These are phyloP conservation scores for Neurospora sp. DNA, from an alignment of 495 filamentous ascomycete species.

Conservation along the genomic window DNA sequence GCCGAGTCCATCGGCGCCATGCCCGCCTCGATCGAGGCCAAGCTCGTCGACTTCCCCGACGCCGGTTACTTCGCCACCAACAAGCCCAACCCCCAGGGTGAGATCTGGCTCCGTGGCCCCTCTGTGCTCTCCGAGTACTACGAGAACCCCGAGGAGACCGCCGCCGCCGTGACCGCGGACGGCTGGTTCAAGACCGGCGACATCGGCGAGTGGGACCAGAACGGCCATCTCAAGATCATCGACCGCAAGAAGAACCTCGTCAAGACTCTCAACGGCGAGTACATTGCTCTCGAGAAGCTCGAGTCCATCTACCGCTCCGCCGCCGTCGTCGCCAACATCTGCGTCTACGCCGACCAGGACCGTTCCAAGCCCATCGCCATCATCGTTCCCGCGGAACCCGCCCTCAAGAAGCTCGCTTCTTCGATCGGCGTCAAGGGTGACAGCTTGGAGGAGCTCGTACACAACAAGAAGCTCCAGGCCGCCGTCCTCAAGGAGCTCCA, in stretches of 20 bases:
- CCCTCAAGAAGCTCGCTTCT: conserved; percentile 73
- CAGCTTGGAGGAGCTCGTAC: conserved; percentile 66
- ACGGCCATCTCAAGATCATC: conserved; percentile 79
- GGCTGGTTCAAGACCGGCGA: conserved; percentile 97
- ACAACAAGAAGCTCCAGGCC: conserved; percentile 69
- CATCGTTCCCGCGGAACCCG: conserved; percentile 80
- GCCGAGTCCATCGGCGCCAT: conserved; percentile 70
- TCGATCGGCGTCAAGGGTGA: conserved; percentile 62
- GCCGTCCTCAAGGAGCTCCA: conserved; percentile 80
- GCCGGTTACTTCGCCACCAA: conserved; percentile 83
- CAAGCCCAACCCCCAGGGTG: conserved; percentile 81
- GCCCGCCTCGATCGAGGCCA: conserved; percentile 75
- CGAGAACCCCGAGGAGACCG: conserved; percentile 75
- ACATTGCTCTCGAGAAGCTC: conserved; percentile 97
- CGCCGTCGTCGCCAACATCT: conserved; percentile 85
- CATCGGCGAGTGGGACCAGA: conserved; percentile 78
- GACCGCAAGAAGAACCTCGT: conserved; percentile 98
- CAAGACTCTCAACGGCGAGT: conserved; percentile 93
- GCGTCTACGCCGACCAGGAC: conserved; percentile 74
- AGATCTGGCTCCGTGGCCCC: conserved; percentile 83
- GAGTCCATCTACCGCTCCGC: conserved; percentile 88
- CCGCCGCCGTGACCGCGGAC: conserved; percentile 59
- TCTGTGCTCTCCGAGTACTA: conserved; percentile 67
- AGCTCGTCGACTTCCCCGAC: conserved; percentile 91
- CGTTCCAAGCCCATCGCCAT: conserved; percentile 86